Base-by-base conservation (phyloP, 129 eudicot species). In the Artemisia annua region DNA sequence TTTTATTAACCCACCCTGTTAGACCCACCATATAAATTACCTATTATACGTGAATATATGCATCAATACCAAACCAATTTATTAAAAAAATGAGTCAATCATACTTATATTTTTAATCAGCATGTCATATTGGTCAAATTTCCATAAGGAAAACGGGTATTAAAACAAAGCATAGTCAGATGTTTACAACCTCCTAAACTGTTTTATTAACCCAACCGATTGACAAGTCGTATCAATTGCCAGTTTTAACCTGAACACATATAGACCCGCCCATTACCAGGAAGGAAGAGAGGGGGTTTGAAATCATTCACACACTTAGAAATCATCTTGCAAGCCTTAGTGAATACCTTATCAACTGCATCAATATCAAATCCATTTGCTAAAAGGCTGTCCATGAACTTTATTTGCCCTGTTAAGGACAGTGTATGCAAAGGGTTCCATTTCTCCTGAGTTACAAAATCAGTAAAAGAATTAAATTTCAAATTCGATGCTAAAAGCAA, bases 381-480 rank as follows among this genome's bases (percentile, higher is more conserved):
- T 57, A 89, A 83, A 70, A 93, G 87, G 48, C 46, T 75, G 80
- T 89, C 98, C 86, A 93, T 86, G 72, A 72, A 87, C 74, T 74
- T 86, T 70, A 93, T 89, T 72, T 93, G 98, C 22, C 98, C 98
- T 28, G 92, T 88, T 78, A 89, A 80, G 24, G 90, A 87, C 79
- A 84, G 78, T 13, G 98, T 81, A 64, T 89, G 98, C 49, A 93
- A 82, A 56, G 92, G 89, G 63, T 79, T 85, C 97, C 98, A 93
- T 57, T 87, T 93, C 46, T 76, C 85, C 96, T 93, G 81, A 50
- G 39, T 58, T 8, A 56, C 44, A 46, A 56, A 75, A 43, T 3
- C 72, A 35, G 12, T 44, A 17, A 4, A 59, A 66, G 15, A 60
- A 5, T 35, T 35, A 35, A 35, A 1, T 35, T 35, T 49, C 48